Evolutionary conservation across 2,329 filamentous ascomycete genomes (phyloP), one percentile per base, ranked within the genome.

Genomic region (Penicillium brasilianum): DNA sequence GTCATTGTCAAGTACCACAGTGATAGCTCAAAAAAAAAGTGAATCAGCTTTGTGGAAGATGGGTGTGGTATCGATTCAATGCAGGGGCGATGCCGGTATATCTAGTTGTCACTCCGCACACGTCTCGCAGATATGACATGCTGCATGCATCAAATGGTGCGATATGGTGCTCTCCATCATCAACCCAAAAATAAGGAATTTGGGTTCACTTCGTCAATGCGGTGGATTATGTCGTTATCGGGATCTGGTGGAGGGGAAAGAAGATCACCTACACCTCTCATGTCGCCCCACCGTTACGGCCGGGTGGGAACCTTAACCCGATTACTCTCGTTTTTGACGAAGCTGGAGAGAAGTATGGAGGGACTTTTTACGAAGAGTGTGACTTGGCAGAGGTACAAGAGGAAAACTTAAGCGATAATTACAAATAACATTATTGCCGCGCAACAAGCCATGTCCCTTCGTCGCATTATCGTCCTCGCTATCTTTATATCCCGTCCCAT

Each of bases 181-280:
- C 1, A 14, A 4, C 56, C 8, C 34, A 51, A 61, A 55, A 61
- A 49, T 30, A 52, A 46, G 56, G 48, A 39, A 25, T 39, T n/a
- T 18, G 48, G 50, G 30, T 52, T 56, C 28, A 25, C 55, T 49
- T 70, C 68, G 64, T 64, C 61, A 67, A 43, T 25, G 30, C 3
- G 14, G 37, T 22, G 44, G 49, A 49, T 41, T 54, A 69, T 70
- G 68, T 66, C 66, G 67, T 65, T 60, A 69, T 67, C 25, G 37
- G 18, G 28, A 16, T 14, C 14, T 14, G 13, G 43, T 25, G 25
- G 43, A 28, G 43, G 25, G 25, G 44, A 48, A 25, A 20, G 44
- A 11, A 30, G 25, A 48, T 48, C 44, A 30, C 44, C 44, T 11
- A 18, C n/a, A 48, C 25, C 44, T 22, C 16, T 48, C 8, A 48